Percentiles rank a stretch among this genome's conserved stretches.
Evolutionary conservation across 495 filamentous ascomycete species (phyloP).

Genomic region (Trichoderma orchidacearum): DNA sequence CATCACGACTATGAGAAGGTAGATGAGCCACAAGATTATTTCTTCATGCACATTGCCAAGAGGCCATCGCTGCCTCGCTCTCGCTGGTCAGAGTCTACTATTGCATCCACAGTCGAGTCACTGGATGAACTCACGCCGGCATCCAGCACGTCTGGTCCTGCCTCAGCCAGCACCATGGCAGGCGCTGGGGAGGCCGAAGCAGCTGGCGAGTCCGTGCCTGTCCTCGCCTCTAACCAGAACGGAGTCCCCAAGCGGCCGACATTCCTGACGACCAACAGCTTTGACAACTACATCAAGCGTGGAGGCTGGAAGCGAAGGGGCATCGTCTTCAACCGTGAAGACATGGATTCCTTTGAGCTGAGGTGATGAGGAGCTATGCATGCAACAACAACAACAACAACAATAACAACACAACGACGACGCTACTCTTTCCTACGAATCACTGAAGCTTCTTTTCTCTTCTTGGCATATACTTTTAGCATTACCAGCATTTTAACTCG

Average conservation of each 20-base stretch:
- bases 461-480: background rate
- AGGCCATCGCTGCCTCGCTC: background rate
- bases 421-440: background rate
- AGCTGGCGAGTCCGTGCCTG: slow-evolving; percentile 11
- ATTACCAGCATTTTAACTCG: background rate
- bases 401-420: background rate
- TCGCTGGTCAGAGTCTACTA: slow-evolving; percentile 5
- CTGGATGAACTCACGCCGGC: background rate
- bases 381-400: background rate
- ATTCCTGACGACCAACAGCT: slow-evolving; percentile 10
- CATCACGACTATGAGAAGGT: background rate
- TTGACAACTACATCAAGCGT: slow-evolving; percentile 25
- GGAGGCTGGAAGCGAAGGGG: slow-evolving; percentile 36
- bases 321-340: slow-evolving; percentile 27
- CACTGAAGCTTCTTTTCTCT: background rate
- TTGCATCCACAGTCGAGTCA: background rate
- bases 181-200: slow-evolving; percentile 1
- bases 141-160: background rate
- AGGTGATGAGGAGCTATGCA: background rate
- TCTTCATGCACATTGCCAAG: background rate
- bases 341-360: background rate
- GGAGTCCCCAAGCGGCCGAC: slow-evolving; percentile 5
- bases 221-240: slow-evolving; percentile 7
- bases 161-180: background rate
- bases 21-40: background rate